Percentiles rank a stretch among this genome's conserved stretches.
These are phyloP conservation scores for Coniochaeta pulveracea DNA, from an alignment of 2,329 filamentous ascomycete species.

Conservation along the genomic window DNA sequence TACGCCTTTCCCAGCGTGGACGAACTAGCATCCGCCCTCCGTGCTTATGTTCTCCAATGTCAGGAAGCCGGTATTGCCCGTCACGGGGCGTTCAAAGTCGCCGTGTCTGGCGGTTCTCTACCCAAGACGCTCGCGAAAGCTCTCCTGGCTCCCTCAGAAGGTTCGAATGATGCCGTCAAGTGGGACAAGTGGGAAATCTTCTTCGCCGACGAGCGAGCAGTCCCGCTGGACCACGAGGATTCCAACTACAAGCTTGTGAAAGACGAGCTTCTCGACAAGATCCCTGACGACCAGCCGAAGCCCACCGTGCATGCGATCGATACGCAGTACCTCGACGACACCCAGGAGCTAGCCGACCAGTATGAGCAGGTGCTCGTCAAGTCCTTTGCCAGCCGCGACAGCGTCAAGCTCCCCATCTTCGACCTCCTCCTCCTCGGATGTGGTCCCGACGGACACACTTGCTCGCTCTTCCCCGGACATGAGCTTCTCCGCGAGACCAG, in stretches of 20 bases:
- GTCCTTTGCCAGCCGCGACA: slow-evolving; percentile 84
- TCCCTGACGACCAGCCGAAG: slow-evolving; percentile 53
- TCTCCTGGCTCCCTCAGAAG: slow-evolving; percentile 50
- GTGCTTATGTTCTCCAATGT: slow-evolving; percentile 69
- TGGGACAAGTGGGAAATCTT: slow-evolving; percentile 95
- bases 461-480: slow-evolving; percentile 89
- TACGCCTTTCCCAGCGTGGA: slow-evolving; percentile 66
- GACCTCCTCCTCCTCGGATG: slow-evolving; percentile 89
- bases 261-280: slow-evolving; percentile 77
- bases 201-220: slow-evolving; percentile 94
- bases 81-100: slow-evolving; percentile 80
- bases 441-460: slow-evolving; percentile 94
- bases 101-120: slow-evolving; percentile 86
- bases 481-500: slow-evolving; percentile 73
- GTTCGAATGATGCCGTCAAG: slow-evolving; percentile 50
- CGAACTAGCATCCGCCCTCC: slow-evolving; percentile 64
- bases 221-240: slow-evolving; percentile 82
- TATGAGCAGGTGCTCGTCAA: slow-evolving; percentile 84
- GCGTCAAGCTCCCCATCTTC: slow-evolving; percentile 88
- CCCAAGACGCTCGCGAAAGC: slow-evolving; percentile 80
- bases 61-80: slow-evolving; percentile 72
- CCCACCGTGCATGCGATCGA: slow-evolving; percentile 77
- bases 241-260: slow-evolving; percentile 91
- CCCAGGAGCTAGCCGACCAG: slow-evolving; percentile 83
- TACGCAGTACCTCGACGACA: slow-evolving; percentile 50